phyloP scores from a whole-genome alignment of 176 grass and related monocot species.

The Raddia distichophylla region DNA sequence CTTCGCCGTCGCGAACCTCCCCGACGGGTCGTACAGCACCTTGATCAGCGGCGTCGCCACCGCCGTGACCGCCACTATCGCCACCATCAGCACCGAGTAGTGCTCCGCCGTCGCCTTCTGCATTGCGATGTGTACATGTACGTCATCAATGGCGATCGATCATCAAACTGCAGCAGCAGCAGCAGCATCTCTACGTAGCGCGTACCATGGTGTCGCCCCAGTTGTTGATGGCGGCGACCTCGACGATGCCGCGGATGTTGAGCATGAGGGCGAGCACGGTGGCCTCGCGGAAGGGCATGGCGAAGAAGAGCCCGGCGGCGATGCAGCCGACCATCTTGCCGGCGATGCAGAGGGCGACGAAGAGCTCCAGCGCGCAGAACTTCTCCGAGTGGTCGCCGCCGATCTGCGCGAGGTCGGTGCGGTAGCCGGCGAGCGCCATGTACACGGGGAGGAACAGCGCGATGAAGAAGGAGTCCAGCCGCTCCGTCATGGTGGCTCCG shows the following conservation, averaged over 20 bases:
- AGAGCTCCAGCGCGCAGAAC: constrained; percentile 69
- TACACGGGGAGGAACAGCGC: constrained; percentile 71
- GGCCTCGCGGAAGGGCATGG: constrained; percentile 60
- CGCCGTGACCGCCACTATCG: constrained; percentile 52
- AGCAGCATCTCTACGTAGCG: too few species aligned
- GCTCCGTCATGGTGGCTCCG: constrained; percentile 70
- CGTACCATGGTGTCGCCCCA: constrained; percentile 60
- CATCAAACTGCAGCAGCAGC: too few species aligned
- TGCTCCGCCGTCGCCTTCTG: constrained; percentile 46
- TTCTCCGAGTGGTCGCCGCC: background rate
- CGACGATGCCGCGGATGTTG: constrained; percentile 72
- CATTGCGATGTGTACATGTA: background rate
- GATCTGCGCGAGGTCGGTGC: constrained; percentile 64
- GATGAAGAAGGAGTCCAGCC: constrained; percentile 77
- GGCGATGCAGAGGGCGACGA: constrained; percentile 58
- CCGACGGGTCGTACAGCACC: constrained; percentile 64
- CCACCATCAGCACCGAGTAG: constrained; percentile 51
- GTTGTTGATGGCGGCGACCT: constrained; percentile 77
- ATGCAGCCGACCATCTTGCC: constrained; percentile 69
- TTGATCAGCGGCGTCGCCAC: constrained; percentile 58
- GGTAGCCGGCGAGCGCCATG: constrained; percentile 67
- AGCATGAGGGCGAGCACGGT: constrained; percentile 64
- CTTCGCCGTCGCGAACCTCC: constrained; percentile 41
- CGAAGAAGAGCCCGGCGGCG: constrained; percentile 56
- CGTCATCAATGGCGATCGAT: background rate